Evolutionary conservation across 1,284 basidiomycete species (phyloP).

Genomic region (Thelephora terrestris): DNA sequence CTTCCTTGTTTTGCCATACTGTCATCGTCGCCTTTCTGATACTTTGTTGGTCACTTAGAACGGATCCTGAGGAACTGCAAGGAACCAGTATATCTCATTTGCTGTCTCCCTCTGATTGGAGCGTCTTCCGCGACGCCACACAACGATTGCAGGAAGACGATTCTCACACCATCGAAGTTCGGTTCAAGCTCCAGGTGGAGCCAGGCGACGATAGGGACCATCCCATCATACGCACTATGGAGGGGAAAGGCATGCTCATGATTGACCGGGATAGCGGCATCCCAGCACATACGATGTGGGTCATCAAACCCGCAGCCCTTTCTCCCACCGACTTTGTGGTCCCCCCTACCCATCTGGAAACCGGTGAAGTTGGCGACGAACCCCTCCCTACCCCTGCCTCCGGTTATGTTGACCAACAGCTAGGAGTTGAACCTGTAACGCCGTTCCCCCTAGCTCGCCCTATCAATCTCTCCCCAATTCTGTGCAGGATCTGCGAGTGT

Average conservation of each 20-base stretch:
- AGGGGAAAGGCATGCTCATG: conserved; percentile 99
- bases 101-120: conserved; percentile 76
- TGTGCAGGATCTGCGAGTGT: conserved; percentile 98
- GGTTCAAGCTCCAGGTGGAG: conserved; percentile 77
- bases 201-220: conserved; percentile 52
- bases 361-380: conserved; percentile 43
- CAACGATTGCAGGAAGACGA: conserved; percentile 83
- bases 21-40: conserved; percentile 5
- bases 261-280: conserved; percentile 79
- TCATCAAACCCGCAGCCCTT: conserved; percentile 77
- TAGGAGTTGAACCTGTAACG: conserved; percentile 39
- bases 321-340: conserved; percentile 56
- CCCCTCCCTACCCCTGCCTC: conserved; percentile 17
- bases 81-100: conserved; percentile 77
- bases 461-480: conserved; percentile 77
- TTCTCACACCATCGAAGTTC: conserved; percentile 88
- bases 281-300: conserved; percentile 99
- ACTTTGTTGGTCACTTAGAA: conserved; percentile 33
- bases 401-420: conserved; percentile 24
- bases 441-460: conserved; percentile 67
- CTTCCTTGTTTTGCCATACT: conserved; percentile 7
- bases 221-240: conserved; percentile 42
- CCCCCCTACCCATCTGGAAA: conserved; percentile 45
- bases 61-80: conserved; percentile 75
- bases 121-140: conserved; percentile 84